Evolutionary conservation across 2,329 filamentous ascomycete genomes (phyloP).

Genomic region (Zymoseptoria brevis): DNA sequence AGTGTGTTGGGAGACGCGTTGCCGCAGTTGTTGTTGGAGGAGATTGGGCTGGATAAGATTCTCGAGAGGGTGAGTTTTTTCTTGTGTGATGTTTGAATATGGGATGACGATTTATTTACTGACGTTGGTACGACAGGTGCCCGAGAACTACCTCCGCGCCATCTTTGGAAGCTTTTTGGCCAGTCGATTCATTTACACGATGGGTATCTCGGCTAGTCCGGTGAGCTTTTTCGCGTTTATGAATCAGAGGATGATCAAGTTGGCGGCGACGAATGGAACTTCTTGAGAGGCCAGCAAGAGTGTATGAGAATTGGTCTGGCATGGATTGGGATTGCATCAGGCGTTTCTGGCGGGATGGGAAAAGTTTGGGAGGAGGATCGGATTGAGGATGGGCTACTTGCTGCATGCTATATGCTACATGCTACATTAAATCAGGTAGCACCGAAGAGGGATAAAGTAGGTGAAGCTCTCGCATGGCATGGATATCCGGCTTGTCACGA

Average conservation of each 20-base stretch:
- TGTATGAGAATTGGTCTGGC: no score
- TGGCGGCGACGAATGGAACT: background rate
- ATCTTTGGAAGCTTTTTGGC: slow-evolving; percentile 96
- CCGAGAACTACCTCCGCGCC: slow-evolving; percentile 81
- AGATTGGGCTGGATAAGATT: slow-evolving; percentile 86
- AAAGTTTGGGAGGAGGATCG: no score
- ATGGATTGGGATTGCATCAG: no score
- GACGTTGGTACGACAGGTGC: slow-evolving; percentile 50
- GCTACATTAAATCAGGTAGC: no score
- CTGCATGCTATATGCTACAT: no score
- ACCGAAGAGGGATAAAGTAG: no score
- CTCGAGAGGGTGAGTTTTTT: slow-evolving; percentile 58
- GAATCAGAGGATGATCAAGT: slow-evolving; percentile 41
- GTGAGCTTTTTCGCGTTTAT: slow-evolving; percentile 97
- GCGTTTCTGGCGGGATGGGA: no score
- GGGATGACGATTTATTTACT: no score
- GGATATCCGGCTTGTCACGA: no score
- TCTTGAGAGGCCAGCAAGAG: background rate
- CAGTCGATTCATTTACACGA: slow-evolving; percentile 92
- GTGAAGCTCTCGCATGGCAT: no score
- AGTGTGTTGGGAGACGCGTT: slow-evolving; percentile 78
- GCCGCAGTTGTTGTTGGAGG: slow-evolving; percentile 71
- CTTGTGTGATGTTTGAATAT: background rate
- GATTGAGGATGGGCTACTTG: no score
- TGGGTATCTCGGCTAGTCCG: slow-evolving; percentile 84